phyloP scores from a whole-genome alignment of 176 grass and related monocot genomes.

The Aegilops umbellulata region DNA sequence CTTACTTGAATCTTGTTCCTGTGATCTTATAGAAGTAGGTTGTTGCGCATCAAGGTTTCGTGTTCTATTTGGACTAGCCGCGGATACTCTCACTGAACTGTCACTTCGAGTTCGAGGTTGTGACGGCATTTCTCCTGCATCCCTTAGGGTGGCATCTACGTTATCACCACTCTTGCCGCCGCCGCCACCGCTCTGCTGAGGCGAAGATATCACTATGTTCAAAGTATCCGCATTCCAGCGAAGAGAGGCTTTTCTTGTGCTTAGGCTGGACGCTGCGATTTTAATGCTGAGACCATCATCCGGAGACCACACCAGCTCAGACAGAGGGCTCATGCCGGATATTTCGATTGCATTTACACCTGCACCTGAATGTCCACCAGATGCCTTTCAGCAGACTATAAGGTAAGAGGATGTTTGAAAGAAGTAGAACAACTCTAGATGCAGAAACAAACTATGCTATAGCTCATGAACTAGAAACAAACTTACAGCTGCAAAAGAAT shows the following conservation, averaged over 20 bases:
- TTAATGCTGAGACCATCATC: constrained; percentile 66
- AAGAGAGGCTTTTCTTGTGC: constrained; percentile 58
- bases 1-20: constrained; percentile 74
- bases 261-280: constrained; percentile 55
- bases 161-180: constrained; percentile 32
- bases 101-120: constrained; percentile 29
- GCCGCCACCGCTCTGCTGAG: constrained; percentile 34
- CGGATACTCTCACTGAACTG: constrained; percentile 37
- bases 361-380: constrained; percentile 60
- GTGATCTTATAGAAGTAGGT: constrained; percentile 29
- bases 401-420: constrained; percentile 19
- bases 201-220: constrained; percentile 67
- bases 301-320: constrained; percentile 81
- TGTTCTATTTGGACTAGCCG: constrained; percentile 29
- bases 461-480: neutral
- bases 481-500: neutral
- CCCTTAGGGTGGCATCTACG: constrained; percentile 16
- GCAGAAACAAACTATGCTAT: neutral
- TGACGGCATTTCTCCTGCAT: constrained; percentile 48
- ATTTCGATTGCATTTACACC: constrained; percentile 81
- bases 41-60: constrained; percentile 47
- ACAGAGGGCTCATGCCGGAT: constrained; percentile 59
- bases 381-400: constrained; percentile 38
- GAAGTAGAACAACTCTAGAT: neutral
- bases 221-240: constrained; percentile 70